Base-by-base conservation (phyloP, 2,329 filamentous ascomycete species). In the Cylindrodendrum hubeiense region DNA sequence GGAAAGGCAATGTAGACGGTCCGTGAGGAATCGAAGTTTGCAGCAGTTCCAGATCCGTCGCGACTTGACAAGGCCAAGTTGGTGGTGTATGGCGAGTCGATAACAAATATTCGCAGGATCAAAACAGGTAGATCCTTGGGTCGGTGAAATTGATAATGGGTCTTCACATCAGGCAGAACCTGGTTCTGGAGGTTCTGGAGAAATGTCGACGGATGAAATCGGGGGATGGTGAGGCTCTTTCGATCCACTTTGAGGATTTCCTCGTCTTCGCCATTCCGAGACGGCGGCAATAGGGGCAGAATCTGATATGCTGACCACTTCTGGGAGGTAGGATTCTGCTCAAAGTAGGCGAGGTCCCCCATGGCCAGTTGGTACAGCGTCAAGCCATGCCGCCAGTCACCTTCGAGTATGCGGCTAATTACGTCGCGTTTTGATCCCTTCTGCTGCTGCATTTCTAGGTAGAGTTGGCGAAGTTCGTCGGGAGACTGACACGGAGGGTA, bases 1-100 rank as follows among this genome's bases (percentile, higher is more conserved):
- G 94, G 94, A 72, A 97, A 95, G 2, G 93, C 92, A 65, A 97
- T 84, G 74, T 93, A 96, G 41, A 97, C 87, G 2, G 92, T 91
- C 68, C 90, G 87, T 13, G 90, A 90, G 2, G 88, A 83, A 68
- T 93, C 90, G n/a, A 87, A 85, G 63, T 83, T 84, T 51, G 85
- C 76, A 17, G 78, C 72, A 5, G 73, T 65, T 9, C 76, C 76
- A 43, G 79, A 80, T 71, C 65, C 66, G 13, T 76, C 69, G 15
- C 71, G 61, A 24, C 69, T 71, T 9, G 77, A 75, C 54, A 86
- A 77, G 1, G 86, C 85, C 17, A 88, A 80, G 39, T 82, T 81
- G 17, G 87, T 89, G 70, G 91, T 92, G 77, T 97, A 97, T 0
- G 93, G 93, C 1, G 93, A 93, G 76, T 96, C 91, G 67, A 94